Percentiles rank a stretch among this genome's conserved stretches.
These are phyloP conservation scores for Guadua angustifolia DNA, from an alignment of 176 grass and related monocot species.

Conservation along the genomic window DNA sequence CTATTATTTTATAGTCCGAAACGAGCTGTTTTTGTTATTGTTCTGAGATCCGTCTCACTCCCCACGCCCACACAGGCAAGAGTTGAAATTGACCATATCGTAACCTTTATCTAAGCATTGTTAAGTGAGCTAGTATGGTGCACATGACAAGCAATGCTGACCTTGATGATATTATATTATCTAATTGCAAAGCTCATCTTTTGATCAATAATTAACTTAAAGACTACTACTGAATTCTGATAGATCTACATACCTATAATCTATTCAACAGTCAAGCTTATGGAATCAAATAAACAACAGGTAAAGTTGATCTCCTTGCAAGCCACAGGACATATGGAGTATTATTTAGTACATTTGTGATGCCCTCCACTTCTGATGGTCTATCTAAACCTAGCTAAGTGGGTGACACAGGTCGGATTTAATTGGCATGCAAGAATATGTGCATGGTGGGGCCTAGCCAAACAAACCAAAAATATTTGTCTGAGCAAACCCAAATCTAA, in stretches of 20 bases:
- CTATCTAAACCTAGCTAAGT: neutral
- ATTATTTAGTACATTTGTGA: slow-evolving; percentile 1
- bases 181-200: neutral
- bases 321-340: neutral
- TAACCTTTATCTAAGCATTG: neutral
- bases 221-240: neutral
- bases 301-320: neutral
- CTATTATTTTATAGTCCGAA: too few species aligned
- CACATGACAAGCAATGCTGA: slow-evolving; percentile 10
- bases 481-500: neutral
- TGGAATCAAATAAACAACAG: neutral
- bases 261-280: neutral
- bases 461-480: slow-evolving; percentile 1
- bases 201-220: neutral
- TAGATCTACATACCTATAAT: neutral
- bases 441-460: neutral
- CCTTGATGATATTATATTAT: neutral
- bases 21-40: too few species aligned
- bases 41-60: too few species aligned
- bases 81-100: slow-evolving; percentile 2
- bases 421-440: slow-evolving; percentile 3
- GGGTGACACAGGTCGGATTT: slow-evolving; percentile 9
- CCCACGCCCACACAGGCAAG: neutral
- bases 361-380: slow-evolving; percentile 1
- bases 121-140: neutral